Base-by-base conservation (phyloP, 768 basidiomycete species). In the Termitomyces sp. region DNA sequence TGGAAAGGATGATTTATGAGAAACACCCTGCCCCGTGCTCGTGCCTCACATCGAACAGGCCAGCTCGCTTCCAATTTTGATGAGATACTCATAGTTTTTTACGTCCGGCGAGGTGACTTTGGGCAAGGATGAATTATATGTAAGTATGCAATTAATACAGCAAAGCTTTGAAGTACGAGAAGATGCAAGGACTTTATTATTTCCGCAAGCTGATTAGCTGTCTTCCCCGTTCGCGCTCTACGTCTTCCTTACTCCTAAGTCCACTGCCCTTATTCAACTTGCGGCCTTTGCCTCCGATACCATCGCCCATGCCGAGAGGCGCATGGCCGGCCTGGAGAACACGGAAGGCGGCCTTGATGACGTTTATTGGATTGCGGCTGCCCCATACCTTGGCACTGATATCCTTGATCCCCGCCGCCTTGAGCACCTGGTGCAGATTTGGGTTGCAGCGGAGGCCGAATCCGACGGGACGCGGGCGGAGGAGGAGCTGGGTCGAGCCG, bases 321-420 rank as follows among this genome's bases (percentile, higher is more conserved):
- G 85, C 86, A 69, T 89, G 85, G 0, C 95, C 95, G 1, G 90
- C 85, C 61, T 95, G 92, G 51, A 99, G 75, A 77, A 97, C 81
- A 70, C 88, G 81, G 65, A 94, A 82, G 16, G 85, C 79, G 28
- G 88, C 86, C 75, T 97, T 96, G 77, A 95, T 84, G 44, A 96
- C 92, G 71, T 89, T 85, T 63, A 91, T 77, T 40, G 82, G 84
- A 73, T 96, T 98, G 63, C 91, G 79, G 68, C 91, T 95, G 16
- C 96, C 95, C 85, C 92, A 91, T 20, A 98, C 91, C 74, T 97
- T 98, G 33, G 92, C 96, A 64, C 91, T 94, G 46, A 91, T 81
- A 74, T 99, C 96, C 71, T 93, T 90, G 75, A 99, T 91, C 12
- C 96, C 97, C 0, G 95, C 95, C 0, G 95, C 94, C 64, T 92